Evolutionary conservation across 306 rosid genomes (phyloP).

Genomic region (Oxytropis ochrocephala): DNA sequence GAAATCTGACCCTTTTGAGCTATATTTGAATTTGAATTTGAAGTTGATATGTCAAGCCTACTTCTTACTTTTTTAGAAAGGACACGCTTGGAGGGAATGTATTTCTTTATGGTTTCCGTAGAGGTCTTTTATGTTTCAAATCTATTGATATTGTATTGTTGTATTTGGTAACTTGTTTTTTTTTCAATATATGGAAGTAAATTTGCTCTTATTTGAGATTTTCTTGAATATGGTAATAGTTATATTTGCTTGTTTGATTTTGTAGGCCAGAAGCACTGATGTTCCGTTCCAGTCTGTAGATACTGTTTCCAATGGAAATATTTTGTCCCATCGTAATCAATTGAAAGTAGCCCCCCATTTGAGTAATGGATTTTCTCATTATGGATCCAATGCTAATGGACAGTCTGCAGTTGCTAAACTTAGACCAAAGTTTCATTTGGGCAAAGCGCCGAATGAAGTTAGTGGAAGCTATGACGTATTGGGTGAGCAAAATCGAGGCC

Average conservation of each 20-base stretch:
- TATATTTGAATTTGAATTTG: constrained; percentile 3
- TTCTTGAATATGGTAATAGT: neutral
- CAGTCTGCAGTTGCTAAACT: constrained; percentile 42
- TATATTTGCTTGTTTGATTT: neutral
- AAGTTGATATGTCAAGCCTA: neutral
- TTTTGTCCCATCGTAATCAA: constrained; percentile 45
- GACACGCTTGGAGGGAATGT: neutral
- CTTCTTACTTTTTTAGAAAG: neutral
- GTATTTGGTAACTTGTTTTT: neutral
- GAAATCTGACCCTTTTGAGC: neutral
- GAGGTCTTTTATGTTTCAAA: neutral
- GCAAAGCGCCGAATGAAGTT: constrained; percentile 43
- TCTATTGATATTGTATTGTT: neutral
- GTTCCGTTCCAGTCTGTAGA: constrained; percentile 42
- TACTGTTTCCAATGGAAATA: constrained; percentile 48
- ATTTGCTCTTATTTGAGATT: neutral
- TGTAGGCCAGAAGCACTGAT: constrained; percentile 50
- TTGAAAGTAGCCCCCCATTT: constrained; percentile 40
- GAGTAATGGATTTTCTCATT: constrained; percentile 50
- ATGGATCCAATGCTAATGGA: constrained; percentile 48
- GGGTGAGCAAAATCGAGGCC: constrained; percentile 87
- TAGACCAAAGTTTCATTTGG: constrained; percentile 47
- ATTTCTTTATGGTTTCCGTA: neutral
- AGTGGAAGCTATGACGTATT: constrained; percentile 53
- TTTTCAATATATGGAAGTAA: neutral